Base-by-base conservation (phyloP, 2,329 filamentous ascomycete species). In the Colletotrichum sp. region DNA sequence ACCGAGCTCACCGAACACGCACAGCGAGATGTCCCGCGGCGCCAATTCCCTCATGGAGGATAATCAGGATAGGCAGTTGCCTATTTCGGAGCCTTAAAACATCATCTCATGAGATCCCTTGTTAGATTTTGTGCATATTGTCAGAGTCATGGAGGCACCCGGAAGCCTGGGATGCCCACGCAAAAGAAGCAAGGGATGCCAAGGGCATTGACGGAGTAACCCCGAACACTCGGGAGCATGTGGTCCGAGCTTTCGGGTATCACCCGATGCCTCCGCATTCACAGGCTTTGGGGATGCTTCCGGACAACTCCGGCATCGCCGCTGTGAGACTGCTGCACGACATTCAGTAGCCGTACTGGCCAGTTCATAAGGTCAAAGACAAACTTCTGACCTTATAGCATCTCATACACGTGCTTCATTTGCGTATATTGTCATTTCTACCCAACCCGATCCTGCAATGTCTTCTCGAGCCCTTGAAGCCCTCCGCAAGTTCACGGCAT, bases 401-500 rank as follows among this genome's bases (percentile, higher is more conserved):
- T 16, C 28, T 61, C 18, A 21, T 21, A 52, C n/a, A 13, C 43
- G 43, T 52, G 43, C 43, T 52, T 24, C 9, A 43, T n/a, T 13
- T 15, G 21, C 18, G 1, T 36, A 12, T 21, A 24, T 61, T 24
- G 21, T 0, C 13, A 4, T 2, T 21, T 28, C n/a, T 55, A 28
- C 39, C 21, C 30, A 59, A 0, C 7, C 52, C 18, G 8, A 28
- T 18, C 18, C 3, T 12, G 24, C 1, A 30, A 73, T 70, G 71
- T 73, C 39, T 18, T 3, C 64, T 10, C 65, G 66, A 34, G 39
- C 57, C 5, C 65, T 73, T 9, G 39, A 69, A 39, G 32, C 57
- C 24, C 66, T 73, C 6, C 71, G 65, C 21, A 73, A 64, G 39
- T 73, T 73, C 66, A 69, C 71, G 18, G 34, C 71, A 9, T 73